phyloP scores from a whole-genome alignment of 202 grass and related monocot species.

The Setaria italica region DNA sequence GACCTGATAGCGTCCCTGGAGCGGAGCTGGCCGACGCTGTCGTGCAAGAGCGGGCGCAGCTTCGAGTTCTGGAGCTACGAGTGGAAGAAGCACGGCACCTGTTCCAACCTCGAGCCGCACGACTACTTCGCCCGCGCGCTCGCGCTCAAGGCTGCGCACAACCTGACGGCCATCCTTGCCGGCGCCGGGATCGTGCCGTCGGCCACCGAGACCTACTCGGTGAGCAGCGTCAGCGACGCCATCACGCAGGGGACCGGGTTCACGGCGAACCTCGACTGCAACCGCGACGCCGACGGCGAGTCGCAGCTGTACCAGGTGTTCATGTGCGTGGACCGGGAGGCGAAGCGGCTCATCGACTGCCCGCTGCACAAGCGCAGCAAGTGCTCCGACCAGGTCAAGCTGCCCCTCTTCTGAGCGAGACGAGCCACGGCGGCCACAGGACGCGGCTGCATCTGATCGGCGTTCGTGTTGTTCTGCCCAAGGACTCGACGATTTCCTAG shows the following conservation, averaged over 20 bases:
- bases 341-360: conserved; percentile 69
- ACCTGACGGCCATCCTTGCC: conserved; percentile 46
- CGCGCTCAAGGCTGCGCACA: conserved; percentile 50
- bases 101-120: conserved; percentile 62
- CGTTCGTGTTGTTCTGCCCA: too few species aligned
- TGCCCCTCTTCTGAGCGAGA: too few species aligned
- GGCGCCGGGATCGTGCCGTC: conserved; percentile 56
- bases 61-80: conserved; percentile 71
- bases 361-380: conserved; percentile 50
- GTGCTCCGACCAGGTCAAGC: too few species aligned
- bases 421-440: too few species aligned
- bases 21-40: conserved; percentile 58
- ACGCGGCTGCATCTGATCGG: too few species aligned
- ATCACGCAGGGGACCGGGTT: conserved; percentile 43
- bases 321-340: conserved; percentile 56
- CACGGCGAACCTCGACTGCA: conserved; percentile 59
- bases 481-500: too few species aligned
- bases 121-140: conserved; percentile 61
- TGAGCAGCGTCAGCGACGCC: conserved; percentile 51
- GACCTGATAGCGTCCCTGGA: conserved; percentile 51
- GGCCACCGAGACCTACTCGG: conserved; percentile 44
- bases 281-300: conserved; percentile 49
- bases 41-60: conserved; percentile 49
- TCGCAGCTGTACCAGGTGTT: conserved; percentile 78
- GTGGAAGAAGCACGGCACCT: conserved; percentile 86